These are phyloP conservation scores for Afroboletus lepidellus DNA, from an alignment of 1,284 basidiomycete genomes.

Conservation along the genomic window DNA sequence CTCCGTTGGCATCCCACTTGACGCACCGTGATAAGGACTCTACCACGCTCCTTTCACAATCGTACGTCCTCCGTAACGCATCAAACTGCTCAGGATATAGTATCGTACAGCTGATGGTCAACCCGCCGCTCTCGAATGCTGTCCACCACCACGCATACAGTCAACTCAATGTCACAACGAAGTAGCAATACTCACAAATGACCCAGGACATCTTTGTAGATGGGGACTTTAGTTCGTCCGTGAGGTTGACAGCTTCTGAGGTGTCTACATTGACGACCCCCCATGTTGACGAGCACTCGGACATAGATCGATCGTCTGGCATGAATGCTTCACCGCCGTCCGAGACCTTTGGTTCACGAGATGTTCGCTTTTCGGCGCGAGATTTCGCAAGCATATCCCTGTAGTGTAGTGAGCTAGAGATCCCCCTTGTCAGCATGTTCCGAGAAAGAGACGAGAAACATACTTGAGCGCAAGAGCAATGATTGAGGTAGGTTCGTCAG, in stretches of 20 bases:
- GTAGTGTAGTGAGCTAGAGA: constrained; percentile 78
- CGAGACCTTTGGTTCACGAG: constrained; percentile 62
- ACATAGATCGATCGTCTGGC: constrained; percentile 80
- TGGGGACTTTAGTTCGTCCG: constrained; percentile 72
- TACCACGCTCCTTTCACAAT: constrained; percentile 91
- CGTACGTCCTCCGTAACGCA: constrained; percentile 87
- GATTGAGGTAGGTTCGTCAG: constrained; percentile 97
- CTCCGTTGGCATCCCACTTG: constrained; percentile 95
- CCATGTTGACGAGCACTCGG: constrained; percentile 81
- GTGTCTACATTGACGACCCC: constrained; percentile 81
- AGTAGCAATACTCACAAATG: constrained; percentile 52
- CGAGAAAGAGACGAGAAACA: constrained; percentile 21
- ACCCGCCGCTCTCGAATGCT: constrained; percentile 90
- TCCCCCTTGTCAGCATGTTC: constrained; percentile 3
- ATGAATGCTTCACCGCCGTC: constrained; percentile 79
- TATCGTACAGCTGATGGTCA: constrained; percentile 94
- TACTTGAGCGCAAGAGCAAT: constrained; percentile 93
- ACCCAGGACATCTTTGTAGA: constrained; percentile 79
- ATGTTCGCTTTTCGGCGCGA: constrained; percentile 67
- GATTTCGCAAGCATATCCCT: constrained; percentile 80
- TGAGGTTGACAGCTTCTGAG: constrained; percentile 62
- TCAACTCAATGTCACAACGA: neutral
- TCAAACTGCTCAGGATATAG: constrained; percentile 98
- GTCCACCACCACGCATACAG: constrained; percentile 53
- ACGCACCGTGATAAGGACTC: constrained; percentile 93